Evolutionary conservation across 2,329 filamentous ascomycete species (phyloP).

Genomic region (Ascochyta viciae-villosae): DNA sequence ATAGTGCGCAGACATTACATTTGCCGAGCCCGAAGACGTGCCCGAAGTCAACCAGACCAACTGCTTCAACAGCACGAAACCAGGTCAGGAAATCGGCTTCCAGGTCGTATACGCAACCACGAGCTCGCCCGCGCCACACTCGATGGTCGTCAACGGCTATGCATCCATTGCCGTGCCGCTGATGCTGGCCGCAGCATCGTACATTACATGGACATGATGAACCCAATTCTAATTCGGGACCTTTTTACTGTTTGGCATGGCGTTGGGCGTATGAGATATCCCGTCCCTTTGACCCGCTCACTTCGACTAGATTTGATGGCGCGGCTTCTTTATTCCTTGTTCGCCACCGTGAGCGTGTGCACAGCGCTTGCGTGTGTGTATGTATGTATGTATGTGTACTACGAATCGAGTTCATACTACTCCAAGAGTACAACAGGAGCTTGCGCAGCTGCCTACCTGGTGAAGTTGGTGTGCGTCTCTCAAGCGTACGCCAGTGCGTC

Average conservation of each 20-base stretch:
- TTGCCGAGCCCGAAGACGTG: conserved; percentile 81
- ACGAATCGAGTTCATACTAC: conserved; percentile 6
- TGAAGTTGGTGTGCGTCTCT: not conserved
- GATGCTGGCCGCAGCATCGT: conserved; percentile 36
- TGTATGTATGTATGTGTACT: conserved; percentile 11
- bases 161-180: conserved; percentile 38
- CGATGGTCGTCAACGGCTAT: conserved; percentile 33
- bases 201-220: conserved; percentile 34
- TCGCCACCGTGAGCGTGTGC: conserved; percentile 1
- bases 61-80: conserved; percentile 80
- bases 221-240: not conserved
- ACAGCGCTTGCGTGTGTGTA: conserved; percentile 13
- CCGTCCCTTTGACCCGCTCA: conserved; percentile 15
- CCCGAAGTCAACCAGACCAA: conserved; percentile 78
- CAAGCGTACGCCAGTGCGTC: not conserved
- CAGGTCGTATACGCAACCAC: conserved; percentile 73
- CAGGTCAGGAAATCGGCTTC: conserved; percentile 65
- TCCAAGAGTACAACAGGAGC: not conserved
- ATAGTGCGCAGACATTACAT: conserved; percentile 95
- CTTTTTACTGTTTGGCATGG: conserved; percentile 6
- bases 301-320: conserved; percentile 2
- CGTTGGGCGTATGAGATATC: conserved; percentile 37
- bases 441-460: not conserved
- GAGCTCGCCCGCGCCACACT: conserved; percentile 39
- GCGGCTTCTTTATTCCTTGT: not conserved